A percentile compares a stretch with the other conserved stretches of the same genome.
These are phyloP conservation scores for Ustilago bromivora DNA, from an alignment of 1,284 basidiomycete species.

Conservation along the genomic window DNA sequence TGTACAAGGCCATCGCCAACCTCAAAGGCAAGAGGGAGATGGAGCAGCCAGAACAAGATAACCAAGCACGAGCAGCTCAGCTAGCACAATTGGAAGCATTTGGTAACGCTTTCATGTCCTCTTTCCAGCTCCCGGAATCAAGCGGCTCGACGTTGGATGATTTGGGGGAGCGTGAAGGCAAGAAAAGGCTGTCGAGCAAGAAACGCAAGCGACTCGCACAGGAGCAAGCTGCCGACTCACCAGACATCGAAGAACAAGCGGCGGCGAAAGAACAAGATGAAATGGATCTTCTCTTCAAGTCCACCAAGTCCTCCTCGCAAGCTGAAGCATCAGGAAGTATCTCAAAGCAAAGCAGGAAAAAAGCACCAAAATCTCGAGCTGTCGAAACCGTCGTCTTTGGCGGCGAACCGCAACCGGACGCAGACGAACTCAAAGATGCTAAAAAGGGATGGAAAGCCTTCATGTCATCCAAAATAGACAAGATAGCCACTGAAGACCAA, in stretches of 20 bases:
- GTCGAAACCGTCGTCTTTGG: constrained; percentile 50
- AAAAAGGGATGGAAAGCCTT: constrained; percentile 55
- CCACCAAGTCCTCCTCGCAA: constrained; percentile 4
- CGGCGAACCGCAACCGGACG: constrained; percentile 27
- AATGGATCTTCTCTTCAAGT: constrained; percentile 36
- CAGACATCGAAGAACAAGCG: not conserved
- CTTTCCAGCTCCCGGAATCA: constrained; percentile 27
- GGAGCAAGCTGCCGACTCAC: constrained; percentile 5
- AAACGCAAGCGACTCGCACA: constrained; percentile 37
- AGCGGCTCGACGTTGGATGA: not conserved
- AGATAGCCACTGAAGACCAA: constrained; percentile 38
- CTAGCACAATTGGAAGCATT: constrained; percentile 47
- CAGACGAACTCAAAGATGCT: constrained; percentile 29
- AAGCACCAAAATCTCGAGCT: constrained; percentile 19
- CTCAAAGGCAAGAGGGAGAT: constrained; percentile 19
- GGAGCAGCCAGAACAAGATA: constrained; percentile 1
- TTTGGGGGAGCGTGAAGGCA: not conserved
- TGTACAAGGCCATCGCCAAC: not conserved
- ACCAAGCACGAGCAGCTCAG: constrained; percentile 16
- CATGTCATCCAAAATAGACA: constrained; percentile 56
- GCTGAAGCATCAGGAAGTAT: not conserved
- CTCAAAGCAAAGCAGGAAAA: constrained; percentile 25
- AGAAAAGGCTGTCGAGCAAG: constrained; percentile 32
- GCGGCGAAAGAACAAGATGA: constrained; percentile 27
- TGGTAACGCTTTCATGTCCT: constrained; percentile 46